phyloP scores from a whole-genome alignment of 1,284 basidiomycete species.

The Sanghuangporus baumii region DNA sequence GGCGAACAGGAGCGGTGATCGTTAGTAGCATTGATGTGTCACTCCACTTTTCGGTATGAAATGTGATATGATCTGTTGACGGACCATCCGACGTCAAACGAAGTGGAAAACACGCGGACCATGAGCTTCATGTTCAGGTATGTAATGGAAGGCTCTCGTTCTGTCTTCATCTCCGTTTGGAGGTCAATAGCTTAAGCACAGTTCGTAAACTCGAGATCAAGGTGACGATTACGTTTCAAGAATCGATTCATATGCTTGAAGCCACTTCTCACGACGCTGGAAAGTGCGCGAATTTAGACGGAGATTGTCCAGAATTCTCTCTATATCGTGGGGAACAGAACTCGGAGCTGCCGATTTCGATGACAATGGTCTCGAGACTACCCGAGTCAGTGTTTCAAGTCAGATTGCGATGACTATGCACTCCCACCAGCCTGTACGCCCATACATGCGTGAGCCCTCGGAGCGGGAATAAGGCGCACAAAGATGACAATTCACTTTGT shows the following conservation, averaged over 20 bases:
- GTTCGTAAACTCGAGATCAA: neutral
- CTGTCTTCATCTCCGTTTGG: neutral
- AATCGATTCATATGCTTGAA: neutral
- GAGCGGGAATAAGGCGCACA: neutral
- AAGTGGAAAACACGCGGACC: neutral
- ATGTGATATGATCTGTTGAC: neutral
- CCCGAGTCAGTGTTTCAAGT: neutral
- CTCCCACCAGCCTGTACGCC: neutral
- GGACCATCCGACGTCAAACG: neutral
- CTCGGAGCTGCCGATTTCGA: neutral
- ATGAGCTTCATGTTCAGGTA: neutral
- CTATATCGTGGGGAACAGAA: neutral
- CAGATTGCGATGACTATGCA: neutral
- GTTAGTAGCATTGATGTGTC: too few relatives aligned
- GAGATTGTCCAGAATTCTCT: neutral
- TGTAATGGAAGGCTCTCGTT: neutral
- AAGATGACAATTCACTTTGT: neutral
- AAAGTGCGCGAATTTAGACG: neutral
- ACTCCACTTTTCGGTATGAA: too few relatives aligned
- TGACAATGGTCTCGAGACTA: neutral
- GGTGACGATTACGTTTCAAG: neutral
- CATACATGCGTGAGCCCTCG: neutral
- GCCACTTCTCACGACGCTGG: neutral
- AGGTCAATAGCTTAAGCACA: neutral
- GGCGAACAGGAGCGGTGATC: too few relatives aligned